These are phyloP conservation scores for Aspergillus alliaceus DNA, from an alignment of 2,329 filamentous ascomycete species.

Conservation along the genomic window DNA sequence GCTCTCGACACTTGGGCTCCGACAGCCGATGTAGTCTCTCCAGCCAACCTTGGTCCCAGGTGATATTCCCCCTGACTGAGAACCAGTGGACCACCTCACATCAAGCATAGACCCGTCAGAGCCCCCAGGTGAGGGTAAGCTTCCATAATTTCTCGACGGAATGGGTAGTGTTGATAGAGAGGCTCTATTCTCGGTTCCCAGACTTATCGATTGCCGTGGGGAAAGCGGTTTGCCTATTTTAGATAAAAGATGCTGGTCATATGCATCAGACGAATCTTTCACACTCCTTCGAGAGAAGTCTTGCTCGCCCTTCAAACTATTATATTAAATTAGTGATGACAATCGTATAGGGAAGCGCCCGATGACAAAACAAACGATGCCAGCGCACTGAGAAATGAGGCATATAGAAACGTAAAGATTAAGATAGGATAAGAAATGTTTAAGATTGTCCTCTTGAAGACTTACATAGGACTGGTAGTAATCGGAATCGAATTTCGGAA, in stretches of 20 bases:
- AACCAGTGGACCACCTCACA: slow-evolving; percentile 40
- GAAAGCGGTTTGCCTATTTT: slow-evolving; percentile 63
- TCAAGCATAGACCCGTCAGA: slow-evolving; percentile 34
- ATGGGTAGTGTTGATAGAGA: slow-evolving; percentile 35
- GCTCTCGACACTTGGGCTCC: slow-evolving; percentile 47
- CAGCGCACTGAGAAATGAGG: neutral
- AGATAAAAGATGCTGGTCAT: slow-evolving; percentile 62
- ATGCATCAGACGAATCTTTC: slow-evolving; percentile 60
- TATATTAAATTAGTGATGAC: neutral
- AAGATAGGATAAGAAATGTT: neutral
- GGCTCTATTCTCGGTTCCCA: slow-evolving; percentile 31
- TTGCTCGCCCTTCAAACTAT: slow-evolving; percentile 59
- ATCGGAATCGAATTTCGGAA: slow-evolving; percentile 35
- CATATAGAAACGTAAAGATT: neutral
- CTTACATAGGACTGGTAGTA: slow-evolving; percentile 34
- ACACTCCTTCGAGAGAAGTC: slow-evolving; percentile 59
- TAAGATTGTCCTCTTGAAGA: slow-evolving; percentile 3
- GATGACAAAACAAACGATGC: neutral
- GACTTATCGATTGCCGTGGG: slow-evolving; percentile 43
- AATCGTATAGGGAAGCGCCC: neutral
- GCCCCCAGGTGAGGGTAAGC: slow-evolving; percentile 32
- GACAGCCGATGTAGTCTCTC: slow-evolving; percentile 43
- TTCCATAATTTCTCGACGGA: slow-evolving; percentile 31
- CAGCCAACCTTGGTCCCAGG: slow-evolving; percentile 41
- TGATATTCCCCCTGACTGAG: slow-evolving; percentile 43